These are phyloP conservation scores for Alternaria consortialis DNA, from an alignment of 2,329 filamentous ascomycete species.

Conservation along the genomic window DNA sequence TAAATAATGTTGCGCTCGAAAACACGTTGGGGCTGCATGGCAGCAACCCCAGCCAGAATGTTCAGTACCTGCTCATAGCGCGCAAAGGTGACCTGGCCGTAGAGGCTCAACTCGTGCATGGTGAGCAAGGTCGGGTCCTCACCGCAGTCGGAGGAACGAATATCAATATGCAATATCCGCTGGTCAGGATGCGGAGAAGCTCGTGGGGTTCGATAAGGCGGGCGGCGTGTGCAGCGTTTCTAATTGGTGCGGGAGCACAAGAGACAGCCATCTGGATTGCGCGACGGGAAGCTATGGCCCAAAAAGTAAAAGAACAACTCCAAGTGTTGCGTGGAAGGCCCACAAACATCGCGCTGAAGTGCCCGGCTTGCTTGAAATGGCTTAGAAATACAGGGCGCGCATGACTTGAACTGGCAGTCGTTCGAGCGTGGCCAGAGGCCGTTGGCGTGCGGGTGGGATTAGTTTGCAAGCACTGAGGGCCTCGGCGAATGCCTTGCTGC, in stretches of 20 bases:
- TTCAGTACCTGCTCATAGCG: slow-evolving; percentile 69
- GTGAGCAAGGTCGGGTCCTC: slow-evolving; percentile 25
- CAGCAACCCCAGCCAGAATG: slow-evolving; percentile 68
- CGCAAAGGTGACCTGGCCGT: slow-evolving; percentile 64
- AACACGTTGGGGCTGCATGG: slow-evolving; percentile 66
- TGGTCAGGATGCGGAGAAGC: slow-evolving; percentile 31
- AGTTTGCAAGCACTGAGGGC: slow-evolving; percentile 14
- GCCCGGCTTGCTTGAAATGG: slow-evolving; percentile 16
- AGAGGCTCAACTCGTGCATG: slow-evolving; percentile 72
- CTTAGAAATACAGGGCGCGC: slow-evolving; percentile 22
- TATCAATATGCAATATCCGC: slow-evolving; percentile 40
- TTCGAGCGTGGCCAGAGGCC: slow-evolving; percentile 34
- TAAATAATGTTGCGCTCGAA: slow-evolving; percentile 67
- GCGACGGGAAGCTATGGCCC: slow-evolving; percentile 33
- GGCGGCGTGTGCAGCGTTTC: slow-evolving; percentile 17
- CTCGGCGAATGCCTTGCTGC: slow-evolving; percentile 29
- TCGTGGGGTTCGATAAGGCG: slow-evolving; percentile 42
- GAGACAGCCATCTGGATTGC: slow-evolving; percentile 20
- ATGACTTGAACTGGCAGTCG: slow-evolving; percentile 24
- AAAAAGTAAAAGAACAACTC: slow-evolving; percentile 24
- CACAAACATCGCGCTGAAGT: slow-evolving; percentile 18
- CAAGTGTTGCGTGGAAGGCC: slow-evolving; percentile 26
- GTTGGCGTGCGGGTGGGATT: slow-evolving; percentile 9
- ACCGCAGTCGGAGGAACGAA: slow-evolving; percentile 20
- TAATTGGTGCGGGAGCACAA: slow-evolving; percentile 34